These are phyloP conservation scores for Amanita rimosa DNA, from an alignment of 768 basidiomycete genomes.

Conservation along the genomic window DNA sequence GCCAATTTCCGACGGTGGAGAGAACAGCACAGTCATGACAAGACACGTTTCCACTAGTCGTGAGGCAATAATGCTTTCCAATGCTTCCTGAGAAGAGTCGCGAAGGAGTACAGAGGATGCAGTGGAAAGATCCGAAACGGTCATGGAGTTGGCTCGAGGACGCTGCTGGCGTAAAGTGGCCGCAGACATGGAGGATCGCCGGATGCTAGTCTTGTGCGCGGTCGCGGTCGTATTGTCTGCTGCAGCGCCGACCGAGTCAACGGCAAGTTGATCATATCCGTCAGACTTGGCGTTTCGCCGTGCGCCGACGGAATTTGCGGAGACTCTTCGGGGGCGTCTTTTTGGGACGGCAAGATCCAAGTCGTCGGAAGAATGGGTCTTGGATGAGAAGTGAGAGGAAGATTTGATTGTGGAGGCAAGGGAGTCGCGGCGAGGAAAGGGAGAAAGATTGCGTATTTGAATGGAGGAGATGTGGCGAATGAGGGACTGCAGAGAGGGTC, in stretches of 20 bases:
- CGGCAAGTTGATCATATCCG: slow-evolving; percentile 24
- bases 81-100: slow-evolving; percentile 53
- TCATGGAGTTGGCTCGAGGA: slow-evolving; percentile 6
- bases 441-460: slow-evolving; percentile 75
- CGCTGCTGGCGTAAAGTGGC: slow-evolving; percentile 6
- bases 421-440: slow-evolving; percentile 71
- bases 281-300: slow-evolving; percentile 35
- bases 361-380: slow-evolving; percentile 59
- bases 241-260: slow-evolving; percentile 12
- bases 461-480: slow-evolving; percentile 64
- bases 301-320: slow-evolving; percentile 43
- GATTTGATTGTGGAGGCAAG: slow-evolving; percentile 65
- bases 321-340: slow-evolving; percentile 50
- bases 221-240: slow-evolving; percentile 24
- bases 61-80: slow-evolving; percentile 63
- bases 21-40: slow-evolving; percentile 37
- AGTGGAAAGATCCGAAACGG: slow-evolving; percentile 8
- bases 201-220: slow-evolving; percentile 12
- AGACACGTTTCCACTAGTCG: slow-evolving; percentile 74
- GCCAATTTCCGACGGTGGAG: slow-evolving; percentile 6
- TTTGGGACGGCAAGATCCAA: slow-evolving; percentile 49
- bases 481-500: slow-evolving; percentile 35
- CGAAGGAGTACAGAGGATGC: slow-evolving; percentile 25
- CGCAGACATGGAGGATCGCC: slow-evolving; percentile 7
- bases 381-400: slow-evolving; percentile 48